phyloP scores from a whole-genome alignment of 2,329 filamentous ascomycete genomes.

The Dactylella cylindrospora region DNA sequence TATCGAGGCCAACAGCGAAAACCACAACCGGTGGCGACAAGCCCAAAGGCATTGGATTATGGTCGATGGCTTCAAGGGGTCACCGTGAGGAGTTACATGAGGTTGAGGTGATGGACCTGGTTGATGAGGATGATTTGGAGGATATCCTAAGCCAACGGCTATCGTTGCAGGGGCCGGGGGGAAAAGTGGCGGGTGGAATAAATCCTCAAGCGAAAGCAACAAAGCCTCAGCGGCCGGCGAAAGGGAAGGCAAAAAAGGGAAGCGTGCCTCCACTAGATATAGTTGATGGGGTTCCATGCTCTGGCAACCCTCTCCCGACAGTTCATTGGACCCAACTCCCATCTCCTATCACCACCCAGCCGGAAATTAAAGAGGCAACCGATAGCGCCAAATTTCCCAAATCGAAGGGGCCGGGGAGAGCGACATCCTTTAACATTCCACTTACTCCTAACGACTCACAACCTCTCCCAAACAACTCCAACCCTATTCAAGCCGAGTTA shows the following conservation, averaged over 20 bases:
- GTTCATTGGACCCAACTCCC: slow-evolving; percentile 13
- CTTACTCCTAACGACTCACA: no score
- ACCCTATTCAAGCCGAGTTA: no score
- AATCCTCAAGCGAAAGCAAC: neutral
- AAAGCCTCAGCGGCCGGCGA: neutral
- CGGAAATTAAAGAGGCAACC: neutral
- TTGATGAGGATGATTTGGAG: slow-evolving; percentile 35
- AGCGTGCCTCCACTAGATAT: no score
- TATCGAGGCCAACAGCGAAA: neutral
- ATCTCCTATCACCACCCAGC: slow-evolving; percentile 1
- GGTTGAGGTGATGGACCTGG: slow-evolving; percentile 28
- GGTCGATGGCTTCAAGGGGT: slow-evolving; percentile 19
- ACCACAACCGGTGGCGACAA: neutral
- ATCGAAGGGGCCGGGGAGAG: neutral
- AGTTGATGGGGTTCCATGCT: neutral
- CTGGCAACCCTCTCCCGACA: neutral
- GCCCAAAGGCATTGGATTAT: slow-evolving; percentile 14
- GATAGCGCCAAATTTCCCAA: neutral
- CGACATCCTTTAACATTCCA: no score
- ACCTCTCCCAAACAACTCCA: no score
- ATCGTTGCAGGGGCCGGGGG: neutral
- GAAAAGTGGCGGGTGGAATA: neutral
- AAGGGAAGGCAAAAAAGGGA: slow-evolving; percentile 1
- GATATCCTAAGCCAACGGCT: slow-evolving; percentile 21
- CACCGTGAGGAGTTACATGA: slow-evolving; percentile 8